Percentiles rank a stretch among this genome's conserved stretches.
Evolutionary conservation across 169 alveolate species (phyloP).

Genomic region (Cryptosporidium tyzzeri): DNA sequence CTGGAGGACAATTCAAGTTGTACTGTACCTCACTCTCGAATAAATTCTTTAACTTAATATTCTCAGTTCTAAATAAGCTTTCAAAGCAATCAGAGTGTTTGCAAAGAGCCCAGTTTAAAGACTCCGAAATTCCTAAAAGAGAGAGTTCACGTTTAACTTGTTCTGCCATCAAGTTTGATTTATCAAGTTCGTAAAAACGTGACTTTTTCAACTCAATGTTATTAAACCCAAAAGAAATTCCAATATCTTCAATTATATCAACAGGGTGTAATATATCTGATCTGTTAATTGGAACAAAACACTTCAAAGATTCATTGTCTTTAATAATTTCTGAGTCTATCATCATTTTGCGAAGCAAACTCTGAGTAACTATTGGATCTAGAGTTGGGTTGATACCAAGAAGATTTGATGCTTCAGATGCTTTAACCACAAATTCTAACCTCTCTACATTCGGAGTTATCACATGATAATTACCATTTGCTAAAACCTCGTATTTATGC

Average conservation of each 20-base stretch:
- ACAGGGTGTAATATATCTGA: constrained; percentile 95
- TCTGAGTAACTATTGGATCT: background rate
- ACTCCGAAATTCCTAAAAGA: constrained; percentile 49
- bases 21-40: constrained; percentile 74
- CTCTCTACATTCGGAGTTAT: constrained; percentile 28
- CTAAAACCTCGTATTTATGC: background rate
- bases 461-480: constrained; percentile 23
- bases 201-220: constrained; percentile 77
- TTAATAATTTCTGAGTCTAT: constrained; percentile 78
- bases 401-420: constrained; percentile 78
- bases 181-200: constrained; percentile 18
- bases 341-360: constrained; percentile 81
- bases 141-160: constrained; percentile 69
- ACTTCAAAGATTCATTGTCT: constrained; percentile 76
- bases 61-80: constrained; percentile 18
- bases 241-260: constrained; percentile 97
- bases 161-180: constrained; percentile 25
- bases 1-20: constrained; percentile 85
- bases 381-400: constrained; percentile 57
- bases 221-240: constrained; percentile 95
- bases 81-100: constrained; percentile 75
- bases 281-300: constrained; percentile 89
- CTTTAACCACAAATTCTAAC: constrained; percentile 63
- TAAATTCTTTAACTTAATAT: constrained; percentile 71
- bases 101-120: constrained; percentile 65